Evolutionary conservation across 768 basidiomycete species (phyloP), one percentile per base, ranked within the genome.

Genomic region (Trametes punicea): DNA sequence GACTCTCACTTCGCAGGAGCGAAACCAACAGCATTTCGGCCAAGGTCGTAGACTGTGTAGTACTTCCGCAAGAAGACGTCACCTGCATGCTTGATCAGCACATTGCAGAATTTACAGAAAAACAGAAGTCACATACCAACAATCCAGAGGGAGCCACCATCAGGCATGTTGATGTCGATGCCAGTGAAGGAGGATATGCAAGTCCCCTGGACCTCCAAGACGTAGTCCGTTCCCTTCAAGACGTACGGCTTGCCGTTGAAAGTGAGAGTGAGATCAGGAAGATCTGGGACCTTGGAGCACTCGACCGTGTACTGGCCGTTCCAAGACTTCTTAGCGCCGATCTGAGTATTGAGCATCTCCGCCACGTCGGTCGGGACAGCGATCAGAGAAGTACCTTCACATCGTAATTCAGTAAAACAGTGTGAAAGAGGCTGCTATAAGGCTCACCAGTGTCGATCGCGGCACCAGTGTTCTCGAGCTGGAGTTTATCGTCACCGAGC

Each of bases 311-410:
- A 97, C 72, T 98, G 96, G 36, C 96, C 97, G 68, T 90, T 97
- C 95, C 95, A 98, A 2, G 87, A 83, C 68, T 87, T 92, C 75
- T 82, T 89, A 13, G 96, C 96, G 56, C 97, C 97, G 50, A 99
- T 97, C 71, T 89, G 85, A 29, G 88, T 77, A 74, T 99, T 98
- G 65, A 99, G 77, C 92, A 99, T 92, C 78, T 99, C 97, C 49
- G 97, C 95, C 51, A 98, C 81, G 67, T 98, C 96, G 55, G 87
- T 85, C 47, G 96, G 96, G 46, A 96, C 77, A 46, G 88, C 96
- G 64, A 98, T 98, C 58, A 98, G 78, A 6, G 93, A 95, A 36
- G 97, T 98, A 51, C 94, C 93, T 86, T 20, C 7, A 48, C 6
- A 21, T 30, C 55, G 11, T 6, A 16, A 46, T 34, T 40, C 33